Base-by-base conservation (phyloP, 2,329 filamentous ascomycete species). In the Fusarium globosum region DNA sequence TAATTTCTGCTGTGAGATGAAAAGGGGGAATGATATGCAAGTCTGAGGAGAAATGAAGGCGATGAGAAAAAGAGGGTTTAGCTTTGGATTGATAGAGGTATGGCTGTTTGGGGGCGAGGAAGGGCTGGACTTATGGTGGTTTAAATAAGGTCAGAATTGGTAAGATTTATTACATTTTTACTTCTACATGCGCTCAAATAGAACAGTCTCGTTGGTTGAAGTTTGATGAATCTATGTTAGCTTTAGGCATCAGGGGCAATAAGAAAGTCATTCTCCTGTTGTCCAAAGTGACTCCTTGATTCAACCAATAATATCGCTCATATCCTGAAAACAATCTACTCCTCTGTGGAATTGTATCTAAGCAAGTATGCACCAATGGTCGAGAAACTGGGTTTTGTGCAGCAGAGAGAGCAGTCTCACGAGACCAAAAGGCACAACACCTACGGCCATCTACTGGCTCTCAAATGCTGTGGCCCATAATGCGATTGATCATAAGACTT, bases 31-130 rank as follows among this genome's bases (percentile, higher is more conserved):
- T 28, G 0, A 5, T 26, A 28, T 21, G 26, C 8, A 20, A 21
- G 18, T 10, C 18, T 11, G 4, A 7, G 9, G 18, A 3, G 5
- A 4, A 26, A 21, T 21, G 18, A n/a, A n/a, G 28, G 1, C 0
- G 8, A 4, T 4, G 20, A 33, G 26, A 7, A 30, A n/a, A 2
- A 30, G 20, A 21, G 20, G 1, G 14, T 2, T 15, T 42, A 2
- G 21, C 12, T 42, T 35, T 35, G 13, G 33, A 35, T 15, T 15
- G 33, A 16, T 16, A 35, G 15, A 35, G 14, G 7, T 35, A 16
- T 35, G 14, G 33, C 4, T n/a, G 20, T 6, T 16, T 12, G 14
- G 6, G 10, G 13, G 9, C n/a, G 20, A 16, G 14, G 4, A 30
- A 33, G 6, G 7, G 14, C 46, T 13, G 26, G 10, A 5, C 30